Evolutionary conservation across 345 rosid species (phyloP).

Genomic region (Eucalyptus urophylla): DNA sequence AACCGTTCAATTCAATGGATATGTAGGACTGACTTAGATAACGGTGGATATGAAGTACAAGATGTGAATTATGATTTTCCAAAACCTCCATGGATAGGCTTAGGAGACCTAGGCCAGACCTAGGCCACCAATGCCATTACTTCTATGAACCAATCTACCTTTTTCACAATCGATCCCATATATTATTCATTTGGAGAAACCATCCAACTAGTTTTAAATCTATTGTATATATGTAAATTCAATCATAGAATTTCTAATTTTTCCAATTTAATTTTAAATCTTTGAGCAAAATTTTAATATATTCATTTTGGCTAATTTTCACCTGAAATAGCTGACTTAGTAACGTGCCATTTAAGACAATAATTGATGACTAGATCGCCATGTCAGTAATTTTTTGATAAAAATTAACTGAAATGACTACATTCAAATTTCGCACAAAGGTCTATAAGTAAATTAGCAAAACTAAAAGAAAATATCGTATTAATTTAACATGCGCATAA

Average conservation of each 20-base stretch:
- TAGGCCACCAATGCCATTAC: not conserved
- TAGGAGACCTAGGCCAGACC: not conserved
- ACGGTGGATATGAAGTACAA: not conserved
- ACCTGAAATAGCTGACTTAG: not conserved
- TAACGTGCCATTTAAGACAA: not conserved
- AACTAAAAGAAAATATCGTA: rapidly evolving
- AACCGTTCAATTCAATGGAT: not conserved
- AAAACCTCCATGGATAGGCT: not conserved
- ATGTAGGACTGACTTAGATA: not conserved
- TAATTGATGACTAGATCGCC: rapidly evolving
- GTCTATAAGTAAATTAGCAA: not conserved
- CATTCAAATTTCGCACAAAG: not conserved
- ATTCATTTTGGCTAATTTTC: not conserved
- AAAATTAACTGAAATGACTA: not conserved
- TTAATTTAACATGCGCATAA: not conserved
- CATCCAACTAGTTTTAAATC: not conserved
- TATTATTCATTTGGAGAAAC: not conserved
- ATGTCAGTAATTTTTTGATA: not conserved
- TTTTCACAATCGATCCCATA: not conserved
- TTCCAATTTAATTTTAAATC: not conserved
- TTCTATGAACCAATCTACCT: not conserved
- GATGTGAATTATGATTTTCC: not conserved
- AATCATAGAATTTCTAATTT: not conserved
- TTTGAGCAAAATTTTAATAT: not conserved
- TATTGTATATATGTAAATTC: not conserved